phyloP scores from a whole-genome alignment of 2,329 filamentous ascomycete species.

The Colletotrichum sp. region DNA sequence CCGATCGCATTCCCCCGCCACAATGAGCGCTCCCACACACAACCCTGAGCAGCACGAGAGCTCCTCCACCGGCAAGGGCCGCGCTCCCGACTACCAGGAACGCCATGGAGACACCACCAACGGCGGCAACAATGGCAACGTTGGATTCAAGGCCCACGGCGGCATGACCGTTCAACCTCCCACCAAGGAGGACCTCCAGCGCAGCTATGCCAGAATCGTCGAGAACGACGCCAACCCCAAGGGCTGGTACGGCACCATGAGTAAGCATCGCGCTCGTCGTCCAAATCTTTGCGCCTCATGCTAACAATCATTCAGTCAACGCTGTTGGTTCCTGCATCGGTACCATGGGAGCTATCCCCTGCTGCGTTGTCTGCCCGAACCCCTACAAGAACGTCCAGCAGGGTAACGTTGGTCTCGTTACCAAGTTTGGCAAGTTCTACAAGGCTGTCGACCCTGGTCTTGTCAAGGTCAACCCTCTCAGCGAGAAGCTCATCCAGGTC shows the following conservation, averaged over 20 bases:
- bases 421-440: slow-evolving; percentile 94
- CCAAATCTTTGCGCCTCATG: not conserved
- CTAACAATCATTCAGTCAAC: slow-evolving; percentile 60
- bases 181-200: slow-evolving; percentile 82
- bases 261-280: slow-evolving; percentile 49
- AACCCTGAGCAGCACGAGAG: slow-evolving; percentile 1
- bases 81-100: slow-evolving; percentile 17
- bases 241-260: slow-evolving; percentile 91
- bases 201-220: slow-evolving; percentile 72
- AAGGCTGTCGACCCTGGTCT: slow-evolving; percentile 95
- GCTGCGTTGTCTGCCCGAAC: slow-evolving; percentile 92
- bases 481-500: slow-evolving; percentile 86
- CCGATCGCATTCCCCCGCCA: slow-evolving; percentile 4
- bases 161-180: slow-evolving; percentile 80
- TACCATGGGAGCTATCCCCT: slow-evolving; percentile 83
- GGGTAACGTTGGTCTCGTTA: slow-evolving; percentile 93
- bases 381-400: slow-evolving; percentile 92
- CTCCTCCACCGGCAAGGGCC: slow-evolving; percentile 18
- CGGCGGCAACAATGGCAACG: slow-evolving; percentile 24
- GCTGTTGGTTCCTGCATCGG: slow-evolving; percentile 76
- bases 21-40: slow-evolving; percentile 17
- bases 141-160: slow-evolving; percentile 55
- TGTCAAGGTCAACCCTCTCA: slow-evolving; percentile 96
- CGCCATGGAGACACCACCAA: not conserved
- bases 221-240: slow-evolving; percentile 72